These are phyloP conservation scores for Metschnikowia vanudenii DNA, from an alignment of 805 yeast species.

Conservation along the genomic window DNA sequence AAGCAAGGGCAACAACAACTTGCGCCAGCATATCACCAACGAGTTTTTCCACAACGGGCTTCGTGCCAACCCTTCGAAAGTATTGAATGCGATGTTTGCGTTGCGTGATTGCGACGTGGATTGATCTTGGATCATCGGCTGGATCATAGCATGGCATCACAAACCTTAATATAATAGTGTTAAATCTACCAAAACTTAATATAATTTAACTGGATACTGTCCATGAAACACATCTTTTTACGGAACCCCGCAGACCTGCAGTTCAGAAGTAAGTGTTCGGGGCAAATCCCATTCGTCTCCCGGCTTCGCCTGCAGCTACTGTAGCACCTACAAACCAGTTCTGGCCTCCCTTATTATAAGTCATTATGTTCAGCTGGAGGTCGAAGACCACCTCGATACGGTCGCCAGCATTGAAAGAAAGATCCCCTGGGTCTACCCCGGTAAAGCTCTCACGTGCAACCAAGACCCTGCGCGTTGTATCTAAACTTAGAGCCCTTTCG, in stretches of 20 bases:
- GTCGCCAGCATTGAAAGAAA: slow-evolving; percentile 36
- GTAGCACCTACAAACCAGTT: slow-evolving; percentile 38
- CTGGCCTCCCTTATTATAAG: slow-evolving; percentile 20
- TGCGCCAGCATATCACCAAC: slow-evolving; percentile 44
- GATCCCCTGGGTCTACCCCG: slow-evolving; percentile 38
- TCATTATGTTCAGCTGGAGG: slow-evolving; percentile 26
- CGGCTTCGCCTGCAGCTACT: slow-evolving; percentile 1
- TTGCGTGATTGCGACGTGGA: slow-evolving; percentile 42
- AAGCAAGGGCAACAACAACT: slow-evolving; percentile 32
- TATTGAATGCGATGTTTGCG: slow-evolving; percentile 40
- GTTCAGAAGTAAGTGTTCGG: slow-evolving; percentile 26
- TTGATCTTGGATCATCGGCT: too few species aligned
- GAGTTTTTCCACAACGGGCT: slow-evolving; percentile 53
- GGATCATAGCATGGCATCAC: too few species aligned
- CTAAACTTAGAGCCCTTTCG: slow-evolving; percentile 10
- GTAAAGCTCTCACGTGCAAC: slow-evolving; percentile 26
- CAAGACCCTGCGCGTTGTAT: neutral
- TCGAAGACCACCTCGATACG: slow-evolving; percentile 32
- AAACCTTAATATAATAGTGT: too few species aligned
- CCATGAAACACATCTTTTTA: too few species aligned
- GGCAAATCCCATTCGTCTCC: slow-evolving; percentile 35
- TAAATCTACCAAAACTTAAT: too few species aligned
- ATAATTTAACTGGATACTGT: too few species aligned
- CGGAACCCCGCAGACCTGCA: too few species aligned
- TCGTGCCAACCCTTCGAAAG: slow-evolving; percentile 38